These are phyloP conservation scores for Corynespora cassiicola DNA, from an alignment of 2,329 filamentous ascomycete species.

Conservation along the genomic window DNA sequence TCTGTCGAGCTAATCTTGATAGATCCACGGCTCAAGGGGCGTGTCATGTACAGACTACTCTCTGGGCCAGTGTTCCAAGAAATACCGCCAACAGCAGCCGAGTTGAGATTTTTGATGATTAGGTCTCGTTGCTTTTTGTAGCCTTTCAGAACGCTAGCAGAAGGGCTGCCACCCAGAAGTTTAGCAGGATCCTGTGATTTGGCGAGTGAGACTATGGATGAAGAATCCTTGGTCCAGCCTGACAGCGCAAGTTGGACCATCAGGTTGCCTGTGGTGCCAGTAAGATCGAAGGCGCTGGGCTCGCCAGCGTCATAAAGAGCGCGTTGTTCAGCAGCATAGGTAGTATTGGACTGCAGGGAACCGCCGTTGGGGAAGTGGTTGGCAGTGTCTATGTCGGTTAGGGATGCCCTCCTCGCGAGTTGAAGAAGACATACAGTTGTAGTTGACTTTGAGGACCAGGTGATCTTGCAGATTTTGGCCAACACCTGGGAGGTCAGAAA, in stretches of 20 bases:
- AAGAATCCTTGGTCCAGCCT: slow-evolving; percentile 14
- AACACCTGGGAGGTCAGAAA: slow-evolving; percentile 31
- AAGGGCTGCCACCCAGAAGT: slow-evolving; percentile 14
- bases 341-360: slow-evolving; percentile 25
- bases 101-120: slow-evolving; percentile 21
- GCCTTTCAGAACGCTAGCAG: slow-evolving; percentile 26
- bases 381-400: slow-evolving; percentile 9
- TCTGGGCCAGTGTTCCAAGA: slow-evolving; percentile 26
- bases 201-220: slow-evolving; percentile 18
- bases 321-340: slow-evolving; percentile 35
- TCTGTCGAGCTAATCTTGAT: slow-evolving; percentile 37
- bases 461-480: slow-evolving; percentile 37
- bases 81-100: slow-evolving; percentile 28
- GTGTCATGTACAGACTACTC: slow-evolving; percentile 34
- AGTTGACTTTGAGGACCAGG: slow-evolving; percentile 21
- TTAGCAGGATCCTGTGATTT: slow-evolving; percentile 8
- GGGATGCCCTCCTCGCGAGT: background rate
- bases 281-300: slow-evolving; percentile 35
- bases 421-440: slow-evolving; percentile 22
- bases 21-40: slow-evolving; percentile 43
- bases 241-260: slow-evolving; percentile 22
- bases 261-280: slow-evolving; percentile 22
- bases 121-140: slow-evolving; percentile 32
- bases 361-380: slow-evolving; percentile 24
- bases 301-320: slow-evolving; percentile 28